Evolutionary conservation across 805 yeast genomes (phyloP).

Genomic region (Wickerhamomyces queroliae): DNA sequence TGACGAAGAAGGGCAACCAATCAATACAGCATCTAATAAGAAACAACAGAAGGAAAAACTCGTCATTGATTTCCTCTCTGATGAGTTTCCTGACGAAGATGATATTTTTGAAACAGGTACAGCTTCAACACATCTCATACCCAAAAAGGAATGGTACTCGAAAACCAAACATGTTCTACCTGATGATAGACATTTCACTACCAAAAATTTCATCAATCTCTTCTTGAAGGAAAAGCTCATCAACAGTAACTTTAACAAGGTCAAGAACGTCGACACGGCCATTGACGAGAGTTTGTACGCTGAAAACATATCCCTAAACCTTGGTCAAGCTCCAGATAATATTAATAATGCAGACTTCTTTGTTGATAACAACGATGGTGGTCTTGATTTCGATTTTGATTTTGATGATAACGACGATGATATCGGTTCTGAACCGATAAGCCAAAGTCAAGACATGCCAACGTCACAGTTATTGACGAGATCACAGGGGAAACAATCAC

Average conservation of each 20-base stretch:
- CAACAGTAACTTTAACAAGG: constrained; percentile 28
- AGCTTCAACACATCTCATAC: constrained; percentile 26
- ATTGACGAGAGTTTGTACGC: constrained; percentile 74
- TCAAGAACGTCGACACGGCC: constrained; percentile 21
- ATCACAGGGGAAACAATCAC: constrained; percentile 22
- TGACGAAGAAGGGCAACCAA: background rate
- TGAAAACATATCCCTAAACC: constrained; percentile 35
- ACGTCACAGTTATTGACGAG: constrained; percentile 16
- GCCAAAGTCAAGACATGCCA: constrained; percentile 10
- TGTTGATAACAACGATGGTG: constrained; percentile 24
- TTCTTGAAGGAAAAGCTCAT: constrained; percentile 59
- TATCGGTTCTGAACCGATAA: constrained; percentile 23
- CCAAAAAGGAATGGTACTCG: constrained; percentile 36
- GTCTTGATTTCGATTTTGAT: constrained; percentile 27
- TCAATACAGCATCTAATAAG: constrained; percentile 10
- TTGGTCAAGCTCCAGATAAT: constrained; percentile 15
- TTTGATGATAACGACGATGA: constrained; percentile 27
- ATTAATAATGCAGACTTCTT: constrained; percentile 34
- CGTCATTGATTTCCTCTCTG: constrained; percentile 37
- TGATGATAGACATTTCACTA: constrained; percentile 66
- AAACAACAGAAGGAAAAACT: constrained; percentile 27
- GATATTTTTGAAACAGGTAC: constrained; percentile 34
- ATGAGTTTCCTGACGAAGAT: constrained; percentile 26
- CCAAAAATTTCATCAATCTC: constrained; percentile 59
- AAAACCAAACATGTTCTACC: constrained; percentile 53